Base-by-base conservation (phyloP, 1,139 yeast genomes). In the Suhomyces maxii region DNA sequence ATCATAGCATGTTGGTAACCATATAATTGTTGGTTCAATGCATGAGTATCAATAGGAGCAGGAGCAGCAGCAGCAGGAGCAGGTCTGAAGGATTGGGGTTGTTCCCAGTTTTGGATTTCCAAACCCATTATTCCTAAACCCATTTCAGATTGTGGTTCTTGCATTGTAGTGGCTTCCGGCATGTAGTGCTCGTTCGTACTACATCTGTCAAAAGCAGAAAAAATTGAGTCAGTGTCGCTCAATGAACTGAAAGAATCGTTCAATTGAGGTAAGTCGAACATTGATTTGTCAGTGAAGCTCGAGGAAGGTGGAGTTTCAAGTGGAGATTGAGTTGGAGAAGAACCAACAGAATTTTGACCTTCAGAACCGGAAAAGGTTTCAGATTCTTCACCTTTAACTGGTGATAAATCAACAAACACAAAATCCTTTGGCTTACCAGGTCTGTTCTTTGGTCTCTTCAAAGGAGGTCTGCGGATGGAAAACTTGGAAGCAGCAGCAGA, bases 371-470 rank as follows among this genome's bases (percentile, higher is more conserved):
- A 41, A 26, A 44, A 43, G 9, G 42, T 49, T 31, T 52, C 60
- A 10, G 46, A 51, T 14, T 63, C 67, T 18, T 61, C 71, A 37
- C 54, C 64, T 63, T 77, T 77, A 37, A 72, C 73, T 23, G 83
- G 83, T 14, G 81, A 76, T 51, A 79, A 67, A 56, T 79, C 82
- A 38, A 79, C 82, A 57, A 79, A 79, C 14, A 79, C 82, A 53
- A 77, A 79, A 56, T 77, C 80, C 57, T 72, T 73, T 45, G 79
- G 80, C 65, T 66, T 69, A 8, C 82, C 82, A 7, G 81, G 81
- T 56, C 67, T 74, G 56, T 69, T 70, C 63, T 73, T 75, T 26
- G 83, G 82, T 60, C 82, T 70, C 57, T 74, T 73, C 45, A 73
- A 67, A 18, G 79, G 77, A 12, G 78, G 73, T 53, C 77, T 75